These are phyloP conservation scores for Apium graveolens DNA, from an alignment of 129 eudicot species.

Conservation along the genomic window DNA sequence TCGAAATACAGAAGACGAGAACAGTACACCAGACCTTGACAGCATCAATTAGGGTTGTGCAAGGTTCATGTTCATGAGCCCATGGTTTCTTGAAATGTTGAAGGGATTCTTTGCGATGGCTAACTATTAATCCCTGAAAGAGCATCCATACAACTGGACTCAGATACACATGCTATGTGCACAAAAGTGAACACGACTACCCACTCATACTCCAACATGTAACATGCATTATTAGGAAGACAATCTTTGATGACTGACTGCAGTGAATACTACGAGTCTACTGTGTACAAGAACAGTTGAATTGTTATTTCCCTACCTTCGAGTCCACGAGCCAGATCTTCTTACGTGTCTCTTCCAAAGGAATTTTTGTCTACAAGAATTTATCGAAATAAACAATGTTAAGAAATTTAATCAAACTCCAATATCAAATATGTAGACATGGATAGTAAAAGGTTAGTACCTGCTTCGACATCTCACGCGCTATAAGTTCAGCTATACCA, in stretches of 20 bases:
- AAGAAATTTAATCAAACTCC: slow-evolving; percentile 13
- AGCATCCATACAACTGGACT: slow-evolving; percentile 5
- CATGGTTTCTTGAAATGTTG: slow-evolving; percentile 91
- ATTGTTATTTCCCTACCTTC: slow-evolving; percentile 39
- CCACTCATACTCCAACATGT: background rate
- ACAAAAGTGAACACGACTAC: background rate
- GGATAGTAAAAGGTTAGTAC: slow-evolving; percentile 22
- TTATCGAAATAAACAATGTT: background rate
- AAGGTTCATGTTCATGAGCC: slow-evolving; percentile 89
- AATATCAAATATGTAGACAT: background rate
- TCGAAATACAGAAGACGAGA: background rate
- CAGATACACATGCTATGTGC: slow-evolving; percentile 4
- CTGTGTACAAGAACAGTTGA: background rate
- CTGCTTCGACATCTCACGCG: slow-evolving; percentile 90
- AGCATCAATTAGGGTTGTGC: slow-evolving; percentile 59
- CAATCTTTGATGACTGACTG: background rate
- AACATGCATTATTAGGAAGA: background rate
- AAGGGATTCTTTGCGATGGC: slow-evolving; percentile 76
- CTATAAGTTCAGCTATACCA: slow-evolving; percentile 90
- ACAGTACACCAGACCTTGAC: slow-evolving; percentile 51
- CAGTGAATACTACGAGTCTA: background rate
- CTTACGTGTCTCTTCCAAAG: slow-evolving; percentile 79
- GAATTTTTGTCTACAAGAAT: slow-evolving; percentile 41
- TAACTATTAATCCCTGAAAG: slow-evolving; percentile 76
- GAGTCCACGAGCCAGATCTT: slow-evolving; percentile 96